Evolutionary conservation across 2,329 filamentous ascomycete species (phyloP).

Genomic region (Claviceps quebecensis): DNA sequence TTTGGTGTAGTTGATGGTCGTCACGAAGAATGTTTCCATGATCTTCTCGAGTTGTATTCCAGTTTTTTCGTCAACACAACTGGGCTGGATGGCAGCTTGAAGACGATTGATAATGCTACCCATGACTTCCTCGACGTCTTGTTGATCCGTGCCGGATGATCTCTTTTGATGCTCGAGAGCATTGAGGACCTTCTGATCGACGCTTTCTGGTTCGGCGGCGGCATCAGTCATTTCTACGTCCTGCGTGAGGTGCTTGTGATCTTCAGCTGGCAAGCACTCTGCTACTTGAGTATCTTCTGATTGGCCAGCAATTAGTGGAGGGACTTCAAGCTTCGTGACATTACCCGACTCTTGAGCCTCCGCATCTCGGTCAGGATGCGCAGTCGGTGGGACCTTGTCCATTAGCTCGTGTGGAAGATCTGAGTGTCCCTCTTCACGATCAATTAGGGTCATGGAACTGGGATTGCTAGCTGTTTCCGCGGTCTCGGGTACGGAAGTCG

Average conservation of each 20-base stretch:
- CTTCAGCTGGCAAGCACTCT: background rate
- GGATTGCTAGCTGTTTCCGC: constrained; percentile 29
- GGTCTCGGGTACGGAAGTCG: constrained; percentile 16
- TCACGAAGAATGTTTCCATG: constrained; percentile 55
- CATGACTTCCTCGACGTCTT: constrained; percentile 94
- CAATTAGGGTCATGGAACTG: constrained; percentile 40
- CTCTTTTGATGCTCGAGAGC: constrained; percentile 32
- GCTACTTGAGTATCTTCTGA: background rate
- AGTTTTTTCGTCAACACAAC: constrained; percentile 42
- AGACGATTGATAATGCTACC: constrained; percentile 81
- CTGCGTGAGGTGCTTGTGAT: constrained; percentile 3
- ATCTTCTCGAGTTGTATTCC: constrained; percentile 72
- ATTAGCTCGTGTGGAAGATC: constrained; percentile 23
- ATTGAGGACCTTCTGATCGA: constrained; percentile 32
- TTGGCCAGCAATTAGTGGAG: background rate
- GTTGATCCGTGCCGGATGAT: constrained; percentile 52
- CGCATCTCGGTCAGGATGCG: constrained; percentile 5
- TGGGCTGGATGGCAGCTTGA: constrained; percentile 72
- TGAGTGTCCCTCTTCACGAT: constrained; percentile 23
- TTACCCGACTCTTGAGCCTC: constrained; percentile 5
- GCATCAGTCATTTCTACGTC: constrained; percentile 18
- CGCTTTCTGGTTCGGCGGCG: constrained; percentile 18
- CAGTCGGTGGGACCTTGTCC: constrained; percentile 9
- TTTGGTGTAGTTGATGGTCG: constrained; percentile 44
- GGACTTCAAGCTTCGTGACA: constrained; percentile 1